These are phyloP conservation scores for Pseudofabraea citricarpa DNA, from an alignment of 2,329 filamentous ascomycete species.

Conservation along the genomic window DNA sequence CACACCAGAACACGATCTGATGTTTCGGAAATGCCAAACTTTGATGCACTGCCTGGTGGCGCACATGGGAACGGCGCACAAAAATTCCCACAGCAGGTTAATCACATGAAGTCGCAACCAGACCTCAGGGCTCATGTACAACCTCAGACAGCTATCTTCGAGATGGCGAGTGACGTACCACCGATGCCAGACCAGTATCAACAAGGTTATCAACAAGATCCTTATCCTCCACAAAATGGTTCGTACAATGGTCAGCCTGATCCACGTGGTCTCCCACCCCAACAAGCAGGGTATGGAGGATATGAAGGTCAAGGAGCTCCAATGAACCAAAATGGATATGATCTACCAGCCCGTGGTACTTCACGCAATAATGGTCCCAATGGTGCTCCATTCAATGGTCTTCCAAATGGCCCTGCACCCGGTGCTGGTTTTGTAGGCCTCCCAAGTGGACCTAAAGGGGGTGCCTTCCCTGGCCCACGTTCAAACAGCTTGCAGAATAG, in stretches of 20 bases:
- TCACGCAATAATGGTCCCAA: slow-evolving; percentile 10
- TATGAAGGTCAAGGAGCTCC: slow-evolving; percentile 16
- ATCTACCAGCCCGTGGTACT: slow-evolving; percentile 21
- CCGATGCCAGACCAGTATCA: slow-evolving; percentile 41
- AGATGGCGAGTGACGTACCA: slow-evolving; percentile 63
- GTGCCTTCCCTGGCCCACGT: slow-evolving; percentile 9
- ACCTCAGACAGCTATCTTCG: slow-evolving; percentile 65
- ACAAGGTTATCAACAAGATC: slow-evolving; percentile 20
- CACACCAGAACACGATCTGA: slow-evolving; percentile 15
- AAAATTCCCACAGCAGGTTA: slow-evolving; percentile 38
- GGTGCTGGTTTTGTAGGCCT: slow-evolving; percentile 9
- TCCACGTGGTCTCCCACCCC: slow-evolving; percentile 1
- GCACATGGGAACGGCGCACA: slow-evolving; percentile 32
- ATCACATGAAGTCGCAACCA: slow-evolving; percentile 62
- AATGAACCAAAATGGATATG: slow-evolving; percentile 18
- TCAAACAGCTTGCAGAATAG: slow-evolving; percentile 18
- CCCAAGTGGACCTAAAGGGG: slow-evolving; percentile 9
- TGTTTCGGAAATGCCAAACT: slow-evolving; percentile 26
- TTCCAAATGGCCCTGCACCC: slow-evolving; percentile 12
- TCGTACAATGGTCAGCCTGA: slow-evolving; percentile 12
- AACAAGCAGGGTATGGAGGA: slow-evolving; percentile 11
- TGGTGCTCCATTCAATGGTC: slow-evolving; percentile 3
- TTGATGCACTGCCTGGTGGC: slow-evolving; percentile 15
- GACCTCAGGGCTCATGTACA: slow-evolving; percentile 47
- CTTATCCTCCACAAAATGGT: slow-evolving; percentile 18